Percentiles rank a stretch among this genome's conserved stretches.
Conservation (phyloP, 371 early-diverging fungal genomes). For the Lichtheimia ramosa region DNA sequence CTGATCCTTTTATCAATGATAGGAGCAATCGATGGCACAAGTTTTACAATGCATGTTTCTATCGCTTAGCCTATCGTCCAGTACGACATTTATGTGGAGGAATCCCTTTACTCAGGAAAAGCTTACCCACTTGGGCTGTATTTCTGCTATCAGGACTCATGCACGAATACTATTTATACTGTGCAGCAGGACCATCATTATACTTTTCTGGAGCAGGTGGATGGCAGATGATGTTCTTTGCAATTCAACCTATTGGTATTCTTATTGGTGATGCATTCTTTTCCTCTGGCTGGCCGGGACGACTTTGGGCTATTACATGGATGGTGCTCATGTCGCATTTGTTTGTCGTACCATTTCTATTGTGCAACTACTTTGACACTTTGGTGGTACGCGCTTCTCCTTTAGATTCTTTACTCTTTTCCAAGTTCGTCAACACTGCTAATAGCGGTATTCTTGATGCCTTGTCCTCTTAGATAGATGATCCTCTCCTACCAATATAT, state of each 20-base stretch:
- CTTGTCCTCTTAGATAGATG: no score
- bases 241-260: constrained; percentile 25
- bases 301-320: constrained; percentile 22
- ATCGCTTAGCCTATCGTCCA: constrained; percentile 33
- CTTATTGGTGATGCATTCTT: constrained; percentile 32
- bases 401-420: background rate
- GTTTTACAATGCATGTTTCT: constrained; percentile 40
- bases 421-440: no score
- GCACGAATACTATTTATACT: constrained; percentile 43
- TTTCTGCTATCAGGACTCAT: constrained; percentile 41
- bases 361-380: constrained; percentile 11
- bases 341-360: constrained; percentile 20
- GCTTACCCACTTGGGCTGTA: constrained; percentile 28
- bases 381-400: constrained; percentile 4
- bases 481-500: background rate
- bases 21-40: constrained; percentile 38
- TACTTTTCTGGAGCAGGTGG: constrained; percentile 30
- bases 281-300: constrained; percentile 14
- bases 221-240: constrained; percentile 33
- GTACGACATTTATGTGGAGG: constrained; percentile 25
- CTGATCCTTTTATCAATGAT: background rate
- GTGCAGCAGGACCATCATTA: constrained; percentile 22
- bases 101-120: constrained; percentile 11
- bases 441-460: no score
- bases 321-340: constrained; percentile 25